phyloP scores from a whole-genome alignment of 2,329 filamentous ascomycete genomes.

The Colletotrichum simmondsii region DNA sequence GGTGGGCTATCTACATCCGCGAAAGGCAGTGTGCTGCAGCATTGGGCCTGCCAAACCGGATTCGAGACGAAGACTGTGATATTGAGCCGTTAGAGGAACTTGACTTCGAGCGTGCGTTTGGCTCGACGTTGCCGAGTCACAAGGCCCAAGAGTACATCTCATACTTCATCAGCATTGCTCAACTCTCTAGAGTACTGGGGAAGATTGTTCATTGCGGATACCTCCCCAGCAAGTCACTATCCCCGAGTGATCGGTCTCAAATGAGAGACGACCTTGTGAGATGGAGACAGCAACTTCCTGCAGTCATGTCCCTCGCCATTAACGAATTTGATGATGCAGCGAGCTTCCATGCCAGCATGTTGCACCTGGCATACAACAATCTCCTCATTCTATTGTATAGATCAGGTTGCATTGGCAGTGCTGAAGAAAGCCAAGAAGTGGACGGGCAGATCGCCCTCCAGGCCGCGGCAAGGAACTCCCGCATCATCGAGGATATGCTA shows the following conservation, averaged over 20 bases:
- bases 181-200: constrained; percentile 41
- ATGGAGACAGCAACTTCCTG: constrained; percentile 51
- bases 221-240: constrained; percentile 21
- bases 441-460: constrained; percentile 54
- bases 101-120: not conserved
- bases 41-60: constrained; percentile 56
- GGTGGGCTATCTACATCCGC: constrained; percentile 64
- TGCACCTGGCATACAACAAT: constrained; percentile 59
- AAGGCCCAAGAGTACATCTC: constrained; percentile 44
- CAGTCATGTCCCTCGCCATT: not conserved
- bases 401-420: constrained; percentile 49
- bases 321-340: constrained; percentile 40
- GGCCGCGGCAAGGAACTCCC: constrained; percentile 55
- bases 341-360: constrained; percentile 50
- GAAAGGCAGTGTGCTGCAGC: constrained; percentile 59
- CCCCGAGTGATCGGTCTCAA: constrained; percentile 45
- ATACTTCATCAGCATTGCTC: constrained; percentile 43
- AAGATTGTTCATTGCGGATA: constrained; percentile 32
- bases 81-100: not conserved
- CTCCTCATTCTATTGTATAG: constrained; percentile 57
- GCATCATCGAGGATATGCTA: constrained; percentile 60
- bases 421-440: constrained; percentile 39
- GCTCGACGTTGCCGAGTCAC: constrained; percentile 46
- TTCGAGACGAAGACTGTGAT: constrained; percentile 61
- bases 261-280: constrained; percentile 46